A percentile compares a stretch with the other conserved stretches of the same genome.
These are phyloP conservation scores for Fusarium xyrophilum DNA, from an alignment of 2,329 filamentous ascomycete species.

Conservation along the genomic window DNA sequence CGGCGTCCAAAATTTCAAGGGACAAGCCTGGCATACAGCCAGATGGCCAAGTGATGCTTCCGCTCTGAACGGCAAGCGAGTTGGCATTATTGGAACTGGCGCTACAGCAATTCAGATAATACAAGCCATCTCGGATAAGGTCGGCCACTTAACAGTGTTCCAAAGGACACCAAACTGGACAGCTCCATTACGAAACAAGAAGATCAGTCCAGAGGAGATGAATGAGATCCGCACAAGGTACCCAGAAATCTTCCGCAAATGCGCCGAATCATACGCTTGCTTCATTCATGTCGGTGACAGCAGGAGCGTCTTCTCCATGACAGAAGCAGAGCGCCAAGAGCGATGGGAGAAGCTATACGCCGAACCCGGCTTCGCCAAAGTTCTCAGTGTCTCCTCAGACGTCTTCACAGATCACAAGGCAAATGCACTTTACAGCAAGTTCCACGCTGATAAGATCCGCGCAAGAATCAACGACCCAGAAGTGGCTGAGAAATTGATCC, in stretches of 20 bases:
- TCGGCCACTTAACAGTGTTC: conserved; percentile 25
- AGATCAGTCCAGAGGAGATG: conserved; percentile 32
- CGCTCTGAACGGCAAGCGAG: conserved; percentile 11
- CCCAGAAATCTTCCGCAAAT: conserved; percentile 33
- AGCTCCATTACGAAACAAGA: conserved; percentile 35
- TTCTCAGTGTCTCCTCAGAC: conserved; percentile 22
- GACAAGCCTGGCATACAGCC: conserved; percentile 27
- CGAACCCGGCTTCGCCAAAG: conserved; percentile 21
- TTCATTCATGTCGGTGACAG: conserved; percentile 32
- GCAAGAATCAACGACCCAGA: conserved; percentile 14
- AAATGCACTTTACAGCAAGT: conserved; percentile 29
- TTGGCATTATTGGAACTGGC: conserved; percentile 26
- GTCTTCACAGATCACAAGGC: conserved; percentile 20
- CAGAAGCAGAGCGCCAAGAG: conserved; percentile 18
- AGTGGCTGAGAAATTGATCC: conserved; percentile 22
- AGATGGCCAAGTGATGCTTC: conserved; percentile 20
- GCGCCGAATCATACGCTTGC: conserved; percentile 32
- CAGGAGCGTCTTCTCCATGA: conserved; percentile 28
- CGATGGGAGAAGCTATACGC: conserved; percentile 25
- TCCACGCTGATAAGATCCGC: conserved; percentile 28
- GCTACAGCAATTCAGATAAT: conserved; percentile 32
- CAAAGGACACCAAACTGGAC: conserved; percentile 34
- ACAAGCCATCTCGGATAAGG: conserved; percentile 28
- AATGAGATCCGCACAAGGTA: conserved; percentile 28
- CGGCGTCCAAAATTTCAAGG: conserved; percentile 17